Percentiles rank a stretch among this genome's conserved stretches.
phyloP scores from a whole-genome alignment of 1,284 basidiomycete species.

The Heterobasidion occidentale region DNA sequence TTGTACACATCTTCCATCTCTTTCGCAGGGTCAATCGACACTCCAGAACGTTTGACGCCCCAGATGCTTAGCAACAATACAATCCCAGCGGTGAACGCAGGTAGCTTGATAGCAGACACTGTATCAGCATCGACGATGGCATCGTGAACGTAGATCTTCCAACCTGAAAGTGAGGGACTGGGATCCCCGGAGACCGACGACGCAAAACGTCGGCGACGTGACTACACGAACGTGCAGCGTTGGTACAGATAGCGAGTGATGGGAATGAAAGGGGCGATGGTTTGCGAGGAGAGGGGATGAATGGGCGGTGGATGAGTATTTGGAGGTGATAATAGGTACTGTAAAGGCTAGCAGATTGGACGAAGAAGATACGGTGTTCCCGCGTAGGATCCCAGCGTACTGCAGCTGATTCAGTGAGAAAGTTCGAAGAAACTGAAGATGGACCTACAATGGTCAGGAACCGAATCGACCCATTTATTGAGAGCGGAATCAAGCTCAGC shows the following conservation, averaged over 20 bases:
- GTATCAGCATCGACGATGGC: not conserved
- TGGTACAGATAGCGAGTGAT: slow-evolving; percentile 57
- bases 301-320: slow-evolving; percentile 55
- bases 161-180: slow-evolving; percentile 19
- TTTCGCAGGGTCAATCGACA: slow-evolving; percentile 44
- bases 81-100: slow-evolving; percentile 57
- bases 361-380: slow-evolving; percentile 37
- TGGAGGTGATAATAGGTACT: slow-evolving; percentile 48
- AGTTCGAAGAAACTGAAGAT: not conserved
- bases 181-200: slow-evolving; percentile 15
- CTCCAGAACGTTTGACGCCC: slow-evolving; percentile 56
- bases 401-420: slow-evolving; percentile 9
- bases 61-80: slow-evolving; percentile 71
- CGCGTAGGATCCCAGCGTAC: slow-evolving; percentile 53
- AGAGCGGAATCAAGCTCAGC: slow-evolving; percentile 53
- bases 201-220: slow-evolving; percentile 42
- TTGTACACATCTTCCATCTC: slow-evolving; percentile 67
- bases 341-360: slow-evolving; percentile 48
- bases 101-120: slow-evolving; percentile 18
- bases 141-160: not conserved
- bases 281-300: slow-evolving; percentile 45
- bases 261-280: slow-evolving; percentile 38
- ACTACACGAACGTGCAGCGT: slow-evolving; percentile 50
- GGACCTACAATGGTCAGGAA: slow-evolving; percentile 38
- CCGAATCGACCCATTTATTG: slow-evolving; percentile 55